A percentile compares a stretch with the other conserved stretches of the same genome.
phyloP scores from a whole-genome alignment of 148 eudicot species.

The Chenopodium berlandieri region DNA sequence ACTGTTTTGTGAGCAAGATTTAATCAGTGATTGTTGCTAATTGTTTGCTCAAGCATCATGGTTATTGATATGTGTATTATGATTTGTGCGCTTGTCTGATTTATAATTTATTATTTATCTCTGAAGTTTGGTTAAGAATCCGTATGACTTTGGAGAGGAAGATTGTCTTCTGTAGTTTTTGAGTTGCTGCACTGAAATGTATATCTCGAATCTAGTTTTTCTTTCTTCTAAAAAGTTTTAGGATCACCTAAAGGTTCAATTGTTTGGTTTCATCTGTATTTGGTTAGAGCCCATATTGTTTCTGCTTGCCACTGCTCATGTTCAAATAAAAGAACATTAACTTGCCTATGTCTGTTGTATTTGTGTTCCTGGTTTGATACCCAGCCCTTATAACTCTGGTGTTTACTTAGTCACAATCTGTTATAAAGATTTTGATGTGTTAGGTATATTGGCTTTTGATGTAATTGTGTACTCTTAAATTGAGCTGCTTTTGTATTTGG shows the following conservation, averaged over 20 bases:
- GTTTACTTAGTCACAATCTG: background rate
- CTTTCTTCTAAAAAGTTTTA: background rate
- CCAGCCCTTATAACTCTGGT: background rate
- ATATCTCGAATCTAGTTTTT: background rate
- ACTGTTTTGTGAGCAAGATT: background rate
- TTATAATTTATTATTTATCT: background rate
- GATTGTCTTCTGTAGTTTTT: background rate
- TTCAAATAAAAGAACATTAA: background rate
- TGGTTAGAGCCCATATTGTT: background rate
- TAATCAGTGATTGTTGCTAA: background rate
- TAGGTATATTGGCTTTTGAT: constrained; percentile 6
- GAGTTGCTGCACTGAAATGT: background rate
- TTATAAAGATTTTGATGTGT: background rate
- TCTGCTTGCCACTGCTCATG: background rate
- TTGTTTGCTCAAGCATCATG: background rate
- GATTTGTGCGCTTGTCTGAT: background rate
- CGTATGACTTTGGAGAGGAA: background rate
- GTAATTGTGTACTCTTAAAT: background rate
- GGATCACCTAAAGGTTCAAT: background rate
- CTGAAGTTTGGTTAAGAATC: background rate
- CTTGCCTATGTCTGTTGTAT: background rate
- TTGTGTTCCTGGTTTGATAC: background rate
- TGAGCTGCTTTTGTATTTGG: constrained; percentile 1
- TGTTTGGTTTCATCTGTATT: background rate
- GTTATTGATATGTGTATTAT: background rate